A percentile compares a stretch with the other conserved stretches of the same genome.
phyloP scores from a whole-genome alignment of 129 eudicot species.

The Centaurea solstitialis region DNA sequence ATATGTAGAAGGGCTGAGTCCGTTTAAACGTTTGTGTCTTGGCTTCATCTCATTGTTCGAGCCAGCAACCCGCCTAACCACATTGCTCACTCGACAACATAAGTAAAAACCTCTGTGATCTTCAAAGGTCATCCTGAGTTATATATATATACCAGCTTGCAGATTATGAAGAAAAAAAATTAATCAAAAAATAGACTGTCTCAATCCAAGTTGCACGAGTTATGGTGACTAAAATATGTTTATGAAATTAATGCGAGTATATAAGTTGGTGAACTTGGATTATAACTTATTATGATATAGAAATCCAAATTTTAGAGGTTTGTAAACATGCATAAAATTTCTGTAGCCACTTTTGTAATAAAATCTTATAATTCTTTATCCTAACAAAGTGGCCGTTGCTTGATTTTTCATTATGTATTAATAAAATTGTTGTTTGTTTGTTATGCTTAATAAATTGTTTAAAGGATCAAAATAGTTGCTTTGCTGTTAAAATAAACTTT shows the following conservation, averaged over 20 bases:
- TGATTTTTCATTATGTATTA: too few species aligned
- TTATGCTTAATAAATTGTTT: too few species aligned
- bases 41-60: constrained; percentile 11
- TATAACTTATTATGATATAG: background rate
- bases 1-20: background rate
- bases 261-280: background rate
- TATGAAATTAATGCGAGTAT: background rate
- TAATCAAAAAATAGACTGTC: too few species aligned
- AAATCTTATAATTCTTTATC: too few species aligned
- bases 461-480: too few species aligned
- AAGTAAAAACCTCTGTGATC: background rate
- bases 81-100: background rate
- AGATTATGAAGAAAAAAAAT: too few species aligned
- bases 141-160: background rate
- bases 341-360: background rate
- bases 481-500: too few species aligned
- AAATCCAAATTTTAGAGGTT: background rate
- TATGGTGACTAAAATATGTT: background rate
- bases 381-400: too few species aligned
- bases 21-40: constrained; percentile 23
- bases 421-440: too few species aligned
- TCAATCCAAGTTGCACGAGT: too few species aligned
- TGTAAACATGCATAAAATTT: background rate
- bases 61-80: constrained; percentile 13
- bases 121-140: background rate